Evolutionary conservation across 2,329 filamentous ascomycete genomes (phyloP).

Genomic region (Xylariomycetidae sp.): DNA sequence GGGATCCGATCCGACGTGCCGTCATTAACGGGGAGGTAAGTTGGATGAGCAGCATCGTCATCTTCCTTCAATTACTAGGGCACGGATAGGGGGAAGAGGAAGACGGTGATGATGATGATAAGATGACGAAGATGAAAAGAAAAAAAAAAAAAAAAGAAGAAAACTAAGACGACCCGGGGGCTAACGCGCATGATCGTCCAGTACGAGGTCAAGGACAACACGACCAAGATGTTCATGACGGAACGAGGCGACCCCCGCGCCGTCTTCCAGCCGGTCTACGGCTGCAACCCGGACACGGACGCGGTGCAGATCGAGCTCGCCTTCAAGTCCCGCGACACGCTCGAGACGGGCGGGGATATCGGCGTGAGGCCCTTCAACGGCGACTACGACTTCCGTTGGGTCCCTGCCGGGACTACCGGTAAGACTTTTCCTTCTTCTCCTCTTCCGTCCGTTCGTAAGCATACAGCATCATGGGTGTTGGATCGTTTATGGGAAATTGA

Average conservation of each 20-base stretch:
- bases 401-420: slow-evolving; percentile 35
- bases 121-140: too few species aligned
- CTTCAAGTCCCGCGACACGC: slow-evolving; percentile 27
- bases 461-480: not conserved
- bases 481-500: not conserved
- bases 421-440: slow-evolving; percentile 5
- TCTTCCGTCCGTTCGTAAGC: not conserved
- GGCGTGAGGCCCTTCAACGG: slow-evolving; percentile 35
- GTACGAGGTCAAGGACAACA: slow-evolving; percentile 39
- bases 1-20: slow-evolving; percentile 25
- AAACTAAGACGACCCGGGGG: too few species aligned
- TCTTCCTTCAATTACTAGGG: too few species aligned
- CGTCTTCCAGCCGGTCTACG: slow-evolving; percentile 35
- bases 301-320: slow-evolving; percentile 32
- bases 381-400: slow-evolving; percentile 38
- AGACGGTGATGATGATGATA: too few species aligned
- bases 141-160: not conserved
- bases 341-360: slow-evolving; percentile 30
- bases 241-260: slow-evolving; percentile 37
- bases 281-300: slow-evolving; percentile 37
- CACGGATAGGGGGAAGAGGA: too few species aligned
- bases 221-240: slow-evolving; percentile 45
- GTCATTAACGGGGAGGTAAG: slow-evolving; percentile 42
- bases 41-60: too few species aligned
- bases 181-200: slow-evolving; percentile 16